A percentile compares a stretch with the other conserved stretches of the same genome.
These are phyloP conservation scores for Chlamydomonas asymmetrica DNA, from an alignment of 139 green algal genomes.

Conservation along the genomic window DNA sequence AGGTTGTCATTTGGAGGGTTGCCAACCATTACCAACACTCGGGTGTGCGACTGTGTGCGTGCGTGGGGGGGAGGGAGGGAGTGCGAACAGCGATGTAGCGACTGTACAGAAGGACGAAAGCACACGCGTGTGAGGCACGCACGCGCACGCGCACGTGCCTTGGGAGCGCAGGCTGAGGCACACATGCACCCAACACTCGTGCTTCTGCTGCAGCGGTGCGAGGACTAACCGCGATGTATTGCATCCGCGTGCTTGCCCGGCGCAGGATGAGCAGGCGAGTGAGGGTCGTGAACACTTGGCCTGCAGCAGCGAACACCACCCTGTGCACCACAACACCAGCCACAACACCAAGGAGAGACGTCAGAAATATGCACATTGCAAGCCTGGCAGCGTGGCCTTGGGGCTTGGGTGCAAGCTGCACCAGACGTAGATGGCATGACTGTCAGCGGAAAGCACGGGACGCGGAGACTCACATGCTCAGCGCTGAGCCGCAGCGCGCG, in stretches of 20 bases:
- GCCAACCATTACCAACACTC: background rate
- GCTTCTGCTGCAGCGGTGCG: slow-evolving; percentile 10
- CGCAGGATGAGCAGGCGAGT: slow-evolving; percentile 33
- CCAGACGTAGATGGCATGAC: too few species aligned
- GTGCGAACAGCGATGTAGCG: too few species aligned
- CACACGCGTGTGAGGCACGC: too few species aligned
- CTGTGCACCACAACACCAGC: background rate
- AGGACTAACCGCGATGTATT: slow-evolving; percentile 26
- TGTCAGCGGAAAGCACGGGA: too few species aligned
- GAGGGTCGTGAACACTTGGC: slow-evolving; percentile 48
- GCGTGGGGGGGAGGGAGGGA: too few species aligned
- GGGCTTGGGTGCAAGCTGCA: background rate
- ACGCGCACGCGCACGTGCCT: too few species aligned
- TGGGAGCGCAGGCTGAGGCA: background rate
- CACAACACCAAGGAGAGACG: background rate
- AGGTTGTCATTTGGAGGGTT: background rate
- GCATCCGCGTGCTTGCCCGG: too few species aligned
- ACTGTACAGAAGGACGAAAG: too few species aligned
- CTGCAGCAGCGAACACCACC: slow-evolving; percentile 41
- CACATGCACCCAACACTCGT: background rate
- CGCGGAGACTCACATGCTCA: slow-evolving; percentile 10
- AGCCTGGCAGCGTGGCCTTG: background rate
- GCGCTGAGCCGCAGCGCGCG: slow-evolving; percentile 35
- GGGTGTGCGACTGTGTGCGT: too few species aligned
- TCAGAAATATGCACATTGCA: background rate